These are phyloP conservation scores for Nitzschia palea DNA, from an alignment of 108 stramenopile genomes.

Conservation along the genomic window DNA sequence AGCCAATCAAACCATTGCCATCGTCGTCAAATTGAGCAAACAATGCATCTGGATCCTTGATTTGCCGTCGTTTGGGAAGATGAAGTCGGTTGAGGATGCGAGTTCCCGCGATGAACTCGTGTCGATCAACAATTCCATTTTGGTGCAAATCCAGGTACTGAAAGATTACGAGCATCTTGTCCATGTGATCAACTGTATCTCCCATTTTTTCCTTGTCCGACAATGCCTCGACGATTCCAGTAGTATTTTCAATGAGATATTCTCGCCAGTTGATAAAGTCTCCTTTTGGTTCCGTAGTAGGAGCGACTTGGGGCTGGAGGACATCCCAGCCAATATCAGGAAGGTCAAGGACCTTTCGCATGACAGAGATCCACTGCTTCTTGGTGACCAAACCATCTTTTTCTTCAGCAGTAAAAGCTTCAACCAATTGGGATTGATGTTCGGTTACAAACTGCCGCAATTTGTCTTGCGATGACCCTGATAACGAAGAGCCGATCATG, in stretches of 20 bases:
- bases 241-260: slow-evolving; percentile 5
- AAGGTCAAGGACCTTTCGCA: slow-evolving; percentile 3
- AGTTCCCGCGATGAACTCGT: not conserved
- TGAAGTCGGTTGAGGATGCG: not conserved
- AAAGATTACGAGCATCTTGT: slow-evolving; percentile 2
- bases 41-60: not conserved
- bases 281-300: not conserved
- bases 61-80: not conserved
- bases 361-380: not conserved
- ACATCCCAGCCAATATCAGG: not conserved
- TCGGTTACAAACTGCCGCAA: not conserved
- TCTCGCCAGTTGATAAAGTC: slow-evolving; percentile 5
- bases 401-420: not conserved
- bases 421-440: not conserved
- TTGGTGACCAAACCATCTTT: not conserved
- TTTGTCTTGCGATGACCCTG: not conserved
- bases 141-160: not conserved
- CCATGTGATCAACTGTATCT: not conserved
- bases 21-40: not conserved
- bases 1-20: too few species aligned
- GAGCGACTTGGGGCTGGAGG: slow-evolving; percentile 8
- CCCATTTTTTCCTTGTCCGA: not conserved
- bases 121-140: not conserved
- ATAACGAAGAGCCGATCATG: not conserved
- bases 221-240: not conserved